Evolutionary conservation across 176 grass and related monocot genomes (phyloP), one percentile per base, ranked within the genome.

Genomic region (Oryza glaberrima): DNA sequence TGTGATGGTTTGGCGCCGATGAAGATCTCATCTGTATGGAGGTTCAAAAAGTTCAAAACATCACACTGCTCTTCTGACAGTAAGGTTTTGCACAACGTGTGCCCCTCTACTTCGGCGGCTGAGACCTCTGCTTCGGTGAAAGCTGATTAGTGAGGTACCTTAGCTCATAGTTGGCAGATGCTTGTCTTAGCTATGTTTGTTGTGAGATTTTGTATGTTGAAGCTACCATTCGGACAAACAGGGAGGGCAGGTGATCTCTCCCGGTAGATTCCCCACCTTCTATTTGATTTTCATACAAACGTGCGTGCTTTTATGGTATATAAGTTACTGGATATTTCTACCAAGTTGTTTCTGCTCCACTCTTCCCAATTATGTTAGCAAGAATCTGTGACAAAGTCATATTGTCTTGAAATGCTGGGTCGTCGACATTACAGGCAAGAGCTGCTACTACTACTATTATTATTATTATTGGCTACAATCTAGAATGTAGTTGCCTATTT

Each of bases 21-120:
- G 70, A 95, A 92, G 69, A 83, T 95, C 60, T 83, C 93, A 77
- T 98, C 95, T 2, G 10, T 93, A 36, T 95, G 93, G 95, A 91
- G 92, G 85, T 91, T 86, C 84, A 97, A 92, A 60, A 97, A 97
- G 81, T 85, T 91, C 11, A 94, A 90, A 80, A 83, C 86, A 11
- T 91, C 92, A 16, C 88, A 88, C 6, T 90, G 95, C 75, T 94
- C 84, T 81, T 94, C 95, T 2, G 86, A 97, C 77, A 83, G 49
- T 34, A 94, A 97, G 74, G 85, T 91, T 65, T 82, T 97, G 89
- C 86, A 81, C 86, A 84, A 70, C 3, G 69, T 92, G 38, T 88
- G 90, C 76, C 80, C 91, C 72, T 71, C 84, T 32, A 47, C 81
- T 32, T 89, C 84, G 0, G 60, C 79, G 44, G 58, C 88, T 65